Conservation (phyloP, 768 basidiomycete species). For the Agrocybe chaxingu region DNA sequence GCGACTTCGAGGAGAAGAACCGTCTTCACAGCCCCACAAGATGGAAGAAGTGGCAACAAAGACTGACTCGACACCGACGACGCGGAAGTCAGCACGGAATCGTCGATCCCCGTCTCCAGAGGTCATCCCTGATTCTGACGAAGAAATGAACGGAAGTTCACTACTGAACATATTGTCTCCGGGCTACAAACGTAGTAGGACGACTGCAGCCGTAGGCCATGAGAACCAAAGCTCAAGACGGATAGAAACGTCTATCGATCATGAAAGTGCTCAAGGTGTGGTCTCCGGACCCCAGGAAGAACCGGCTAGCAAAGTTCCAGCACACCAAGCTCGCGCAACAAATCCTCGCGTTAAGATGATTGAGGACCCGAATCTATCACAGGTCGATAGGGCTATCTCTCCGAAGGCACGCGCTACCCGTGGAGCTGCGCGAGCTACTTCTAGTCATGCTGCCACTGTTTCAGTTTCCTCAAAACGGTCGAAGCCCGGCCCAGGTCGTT, state of each 20-base stretch:
- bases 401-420: slow-evolving; percentile 42
- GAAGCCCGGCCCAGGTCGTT: slow-evolving; percentile 51
- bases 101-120: slow-evolving; percentile 19
- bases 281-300: slow-evolving; percentile 9
- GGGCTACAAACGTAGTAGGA: background rate
- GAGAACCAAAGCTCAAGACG: background rate
- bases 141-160: slow-evolving; percentile 17
- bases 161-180: background rate
- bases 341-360: slow-evolving; percentile 55
- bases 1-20: slow-evolving; percentile 2
- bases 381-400: slow-evolving; percentile 38
- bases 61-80: background rate
- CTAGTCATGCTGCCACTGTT: slow-evolving; percentile 6
- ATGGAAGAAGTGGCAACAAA: background rate
- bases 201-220: too few relatives aligned
- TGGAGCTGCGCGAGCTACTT: slow-evolving; percentile 18
- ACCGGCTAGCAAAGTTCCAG: slow-evolving; percentile 19
- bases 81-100: slow-evolving; percentile 3
- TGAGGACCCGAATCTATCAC: slow-evolving; percentile 35
- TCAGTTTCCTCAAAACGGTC: slow-evolving; percentile 13
- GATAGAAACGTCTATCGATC: too few relatives aligned
- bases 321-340: slow-evolving; percentile 44
- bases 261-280: too few relatives aligned
- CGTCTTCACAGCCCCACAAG: background rate
- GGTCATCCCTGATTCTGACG: slow-evolving; percentile 30